Percentiles rank a stretch among this genome's conserved stretches.
Evolutionary conservation across 768 basidiomycete genomes (phyloP).

Genomic region (Termitomyces sp.): DNA sequence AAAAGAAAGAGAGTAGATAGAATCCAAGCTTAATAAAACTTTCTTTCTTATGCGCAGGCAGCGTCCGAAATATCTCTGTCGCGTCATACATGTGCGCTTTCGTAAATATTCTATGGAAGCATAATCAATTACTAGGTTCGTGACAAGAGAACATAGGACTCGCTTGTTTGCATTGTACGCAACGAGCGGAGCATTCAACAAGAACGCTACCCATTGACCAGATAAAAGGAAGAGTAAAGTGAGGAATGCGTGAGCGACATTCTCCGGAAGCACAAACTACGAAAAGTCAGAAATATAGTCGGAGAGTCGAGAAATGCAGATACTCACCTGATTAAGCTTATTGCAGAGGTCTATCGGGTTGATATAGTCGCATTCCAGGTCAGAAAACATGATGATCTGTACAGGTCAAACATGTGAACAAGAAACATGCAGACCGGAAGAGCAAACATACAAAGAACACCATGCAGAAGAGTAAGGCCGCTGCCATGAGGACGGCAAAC

Average conservation of each 20-base stretch:
- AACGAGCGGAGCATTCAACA: constrained; percentile 86
- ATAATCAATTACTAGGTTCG: neutral
- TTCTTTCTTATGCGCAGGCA: constrained; percentile 93
- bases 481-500: constrained; percentile 93
- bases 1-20: constrained; percentile 89
- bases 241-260: constrained; percentile 90
- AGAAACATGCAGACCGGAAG: neutral
- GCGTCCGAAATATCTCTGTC: constrained; percentile 96
- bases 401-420: neutral
- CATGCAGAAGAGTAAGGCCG: constrained; percentile 94
- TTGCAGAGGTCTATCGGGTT: constrained; percentile 99
- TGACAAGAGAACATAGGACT: constrained; percentile 24
- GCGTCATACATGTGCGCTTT: constrained; percentile 99
- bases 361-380: constrained; percentile 99
- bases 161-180: constrained; percentile 93
- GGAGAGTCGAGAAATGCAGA: neutral
- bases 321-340: constrained; percentile 90
- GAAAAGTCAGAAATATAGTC: neutral
- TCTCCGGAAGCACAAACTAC: constrained; percentile 97
- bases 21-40: constrained; percentile 93
- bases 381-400: constrained; percentile 99
- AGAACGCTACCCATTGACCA: constrained; percentile 92
- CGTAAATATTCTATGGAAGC: constrained; percentile 65
- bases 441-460: constrained; percentile 89
- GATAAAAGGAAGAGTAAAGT: constrained; percentile 86